phyloP scores from a whole-genome alignment of 2,329 filamentous ascomycete species.

The Lachnellula cervina region DNA sequence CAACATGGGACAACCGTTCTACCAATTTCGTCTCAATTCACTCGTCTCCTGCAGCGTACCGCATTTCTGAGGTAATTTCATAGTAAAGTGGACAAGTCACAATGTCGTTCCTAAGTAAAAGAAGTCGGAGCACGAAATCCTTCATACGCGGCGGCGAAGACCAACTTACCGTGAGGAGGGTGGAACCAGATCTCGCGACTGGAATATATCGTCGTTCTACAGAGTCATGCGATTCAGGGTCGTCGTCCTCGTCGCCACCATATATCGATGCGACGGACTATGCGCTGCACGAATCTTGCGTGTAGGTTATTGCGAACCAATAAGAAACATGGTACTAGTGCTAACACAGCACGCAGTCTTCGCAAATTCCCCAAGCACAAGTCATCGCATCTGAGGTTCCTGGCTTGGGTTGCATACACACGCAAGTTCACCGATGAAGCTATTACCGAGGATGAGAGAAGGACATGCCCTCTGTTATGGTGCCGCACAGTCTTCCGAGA shows the following conservation, averaged over 20 bases:
- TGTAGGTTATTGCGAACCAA: slow-evolving; percentile 15
- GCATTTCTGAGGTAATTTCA: neutral
- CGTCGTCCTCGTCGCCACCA: slow-evolving; percentile 13
- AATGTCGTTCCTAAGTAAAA: slow-evolving; percentile 24
- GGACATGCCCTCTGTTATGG: slow-evolving; percentile 25
- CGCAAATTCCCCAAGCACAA: slow-evolving; percentile 28
- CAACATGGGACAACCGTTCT: slow-evolving; percentile 17
- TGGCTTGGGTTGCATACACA: slow-evolving; percentile 27
- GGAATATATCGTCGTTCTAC: slow-evolving; percentile 3
- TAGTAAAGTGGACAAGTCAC: neutral
- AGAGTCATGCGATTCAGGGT: slow-evolving; percentile 11
- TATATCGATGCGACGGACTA: slow-evolving; percentile 13
- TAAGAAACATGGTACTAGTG: neutral
- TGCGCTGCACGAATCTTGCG: slow-evolving; percentile 26
- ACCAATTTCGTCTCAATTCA: slow-evolving; percentile 8
- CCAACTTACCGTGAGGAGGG: slow-evolving; percentile 17
- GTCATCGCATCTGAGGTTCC: slow-evolving; percentile 24
- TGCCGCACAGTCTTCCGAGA: slow-evolving; percentile 21
- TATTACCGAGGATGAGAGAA: slow-evolving; percentile 24
- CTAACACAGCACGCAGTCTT: slow-evolving; percentile 15
- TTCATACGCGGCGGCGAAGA: slow-evolving; percentile 22
- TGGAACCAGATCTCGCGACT: slow-evolving; percentile 2
- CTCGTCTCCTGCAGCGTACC: neutral
- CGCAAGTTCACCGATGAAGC: slow-evolving; percentile 24
- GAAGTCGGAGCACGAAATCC: slow-evolving; percentile 23